phyloP scores from a whole-genome alignment of 2,329 filamentous ascomycete species.

The Orbilia oligospora region DNA sequence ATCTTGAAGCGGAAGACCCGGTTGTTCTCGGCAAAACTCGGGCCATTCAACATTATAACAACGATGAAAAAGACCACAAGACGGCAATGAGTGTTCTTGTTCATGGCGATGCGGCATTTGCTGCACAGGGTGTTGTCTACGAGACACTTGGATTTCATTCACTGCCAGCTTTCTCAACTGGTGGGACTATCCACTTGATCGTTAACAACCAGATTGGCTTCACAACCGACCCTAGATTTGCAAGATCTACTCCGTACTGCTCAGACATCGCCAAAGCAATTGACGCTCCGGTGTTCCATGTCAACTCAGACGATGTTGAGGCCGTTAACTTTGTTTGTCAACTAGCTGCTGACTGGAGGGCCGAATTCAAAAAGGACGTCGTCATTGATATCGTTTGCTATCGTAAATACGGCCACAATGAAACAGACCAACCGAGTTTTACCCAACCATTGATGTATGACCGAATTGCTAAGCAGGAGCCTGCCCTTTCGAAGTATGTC shows the following conservation, averaged over 20 bases:
- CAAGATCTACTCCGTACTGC: conserved; percentile 97
- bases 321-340: conserved; percentile 99
- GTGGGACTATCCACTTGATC: conserved; percentile 95
- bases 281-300: conserved; percentile 98
- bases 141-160: conserved; percentile 98
- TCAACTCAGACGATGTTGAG: conserved; percentile 98
- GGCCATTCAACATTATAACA: conserved; percentile 98
- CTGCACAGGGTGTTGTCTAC: conserved; percentile 96
- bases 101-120: conserved; percentile 97
- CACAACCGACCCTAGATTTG: conserved; percentile 97
- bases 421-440: conserved; percentile 99
- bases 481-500: conserved; percentile 90
- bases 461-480: conserved; percentile 86
- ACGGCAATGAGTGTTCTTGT: conserved; percentile 96
- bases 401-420: conserved; percentile 98
- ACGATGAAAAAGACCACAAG: conserved; percentile 88
- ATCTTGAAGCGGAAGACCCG: conserved; percentile 97
- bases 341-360: conserved; percentile 96
- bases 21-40: conserved; percentile 98
- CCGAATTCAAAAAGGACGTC: conserved; percentile 98
- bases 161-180: conserved; percentile 94
- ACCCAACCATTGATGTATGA: conserved; percentile 99
- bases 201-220: conserved; percentile 99
- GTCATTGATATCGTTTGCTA: conserved; percentile 99
- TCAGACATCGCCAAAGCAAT: conserved; percentile 99